These are phyloP conservation scores for Blastomyces gilchristii DNA, from an alignment of 2,329 filamentous ascomycete species.

Conservation along the genomic window DNA sequence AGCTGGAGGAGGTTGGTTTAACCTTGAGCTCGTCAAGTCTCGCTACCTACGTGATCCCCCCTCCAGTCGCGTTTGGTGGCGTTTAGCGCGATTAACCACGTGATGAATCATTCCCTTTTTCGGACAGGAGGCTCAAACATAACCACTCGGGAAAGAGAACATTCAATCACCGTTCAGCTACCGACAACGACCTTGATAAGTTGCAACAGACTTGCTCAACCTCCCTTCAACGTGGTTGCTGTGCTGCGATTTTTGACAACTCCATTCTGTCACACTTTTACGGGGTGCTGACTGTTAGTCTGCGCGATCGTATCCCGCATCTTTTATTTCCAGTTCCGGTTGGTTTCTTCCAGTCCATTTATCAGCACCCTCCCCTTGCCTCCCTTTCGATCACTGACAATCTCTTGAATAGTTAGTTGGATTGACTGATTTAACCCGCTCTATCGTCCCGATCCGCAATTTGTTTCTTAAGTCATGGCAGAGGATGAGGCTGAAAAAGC, in stretches of 20 bases:
- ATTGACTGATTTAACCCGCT: not conserved
- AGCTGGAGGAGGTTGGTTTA: too few relatives aligned
- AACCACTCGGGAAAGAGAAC: too few relatives aligned
- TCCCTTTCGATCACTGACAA: not conserved
- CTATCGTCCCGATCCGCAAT: not conserved
- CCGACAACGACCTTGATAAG: not conserved
- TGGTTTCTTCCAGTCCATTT: not conserved
- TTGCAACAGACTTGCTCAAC: not conserved
- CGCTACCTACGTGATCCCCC: slow-evolving; percentile 1
- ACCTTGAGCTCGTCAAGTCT: not conserved
- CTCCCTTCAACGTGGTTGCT: not conserved
- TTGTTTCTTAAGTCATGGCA: slow-evolving; percentile 32
- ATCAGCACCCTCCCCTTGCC: not conserved
- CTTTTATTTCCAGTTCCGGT: not conserved
- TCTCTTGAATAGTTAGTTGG: not conserved
- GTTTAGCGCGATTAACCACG: not conserved
- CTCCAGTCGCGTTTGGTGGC: not conserved
- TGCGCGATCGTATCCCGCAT: not conserved
- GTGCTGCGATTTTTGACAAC: not conserved
- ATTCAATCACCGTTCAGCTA: not conserved
- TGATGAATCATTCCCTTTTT: not conserved
- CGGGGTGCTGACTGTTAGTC: not conserved
- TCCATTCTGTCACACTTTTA: not conserved
- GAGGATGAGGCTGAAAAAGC: slow-evolving; percentile 45
- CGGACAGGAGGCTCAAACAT: not conserved